These are phyloP conservation scores for Parsonsia alboflavescens DNA, from an alignment of 257 asterid species.

Conservation along the genomic window DNA sequence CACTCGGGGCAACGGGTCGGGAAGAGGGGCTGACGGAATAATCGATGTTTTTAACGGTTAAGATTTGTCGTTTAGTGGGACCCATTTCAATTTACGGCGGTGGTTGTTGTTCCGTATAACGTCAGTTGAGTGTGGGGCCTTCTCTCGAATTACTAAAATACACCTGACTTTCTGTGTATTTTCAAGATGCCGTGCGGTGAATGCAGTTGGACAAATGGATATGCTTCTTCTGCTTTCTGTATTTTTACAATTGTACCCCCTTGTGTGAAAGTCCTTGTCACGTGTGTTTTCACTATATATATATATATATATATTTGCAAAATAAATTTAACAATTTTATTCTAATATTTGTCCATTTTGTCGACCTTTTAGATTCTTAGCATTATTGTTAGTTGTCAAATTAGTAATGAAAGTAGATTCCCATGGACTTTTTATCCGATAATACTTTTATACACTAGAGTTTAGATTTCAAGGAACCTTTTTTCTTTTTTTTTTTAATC, in stretches of 20 bases:
- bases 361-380: no score
- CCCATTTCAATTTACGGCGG: conserved; percentile 13
- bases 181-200: not conserved
- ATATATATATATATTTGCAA: no score
- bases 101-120: not conserved
- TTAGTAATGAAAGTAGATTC: no score
- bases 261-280: not conserved
- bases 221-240: not conserved
- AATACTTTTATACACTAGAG: no score
- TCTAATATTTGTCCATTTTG: no score
- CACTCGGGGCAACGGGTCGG: not conserved
- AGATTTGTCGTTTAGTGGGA: conserved; percentile 22
- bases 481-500: no score
- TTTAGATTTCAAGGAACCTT: no score
- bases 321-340: no score
- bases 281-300: not conserved
- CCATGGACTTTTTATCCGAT: no score
- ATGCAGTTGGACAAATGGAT: not conserved
- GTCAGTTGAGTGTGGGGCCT: not conserved
- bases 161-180: not conserved
- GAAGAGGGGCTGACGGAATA: conserved; percentile 21
- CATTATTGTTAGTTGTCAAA: no score
- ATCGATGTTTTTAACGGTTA: conserved; percentile 25
- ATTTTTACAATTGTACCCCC: not conserved
- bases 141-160: not conserved